A percentile compares a stretch with the other conserved stretches of the same genome.
These are phyloP conservation scores for Candida lessepsii DNA, from an alignment of 805 yeast species.

Conservation along the genomic window DNA sequence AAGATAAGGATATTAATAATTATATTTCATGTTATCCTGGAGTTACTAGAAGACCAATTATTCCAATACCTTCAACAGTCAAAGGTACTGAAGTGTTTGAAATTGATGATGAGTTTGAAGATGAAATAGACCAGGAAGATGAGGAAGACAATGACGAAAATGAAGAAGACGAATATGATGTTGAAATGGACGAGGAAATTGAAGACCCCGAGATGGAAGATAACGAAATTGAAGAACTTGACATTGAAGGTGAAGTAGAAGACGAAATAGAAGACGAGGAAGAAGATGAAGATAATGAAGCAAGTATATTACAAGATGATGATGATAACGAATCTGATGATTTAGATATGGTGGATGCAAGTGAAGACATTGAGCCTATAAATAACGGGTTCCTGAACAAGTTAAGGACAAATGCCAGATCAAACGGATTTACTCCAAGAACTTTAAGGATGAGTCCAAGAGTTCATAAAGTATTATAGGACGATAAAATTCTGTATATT, in stretches of 20 bases:
- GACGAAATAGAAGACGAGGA: constrained; percentile 9
- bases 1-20: constrained; percentile 19
- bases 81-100: constrained; percentile 1
- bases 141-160: constrained; percentile 18
- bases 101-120: constrained; percentile 5
- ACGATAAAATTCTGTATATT: constrained; percentile 2
- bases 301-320: background rate
- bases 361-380: background rate
- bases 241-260: constrained; percentile 13
- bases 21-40: constrained; percentile 39
- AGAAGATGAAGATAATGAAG: background rate
- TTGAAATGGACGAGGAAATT: constrained; percentile 24
- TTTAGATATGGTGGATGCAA: no score
- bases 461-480: constrained; percentile 2
- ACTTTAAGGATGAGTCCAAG: constrained; percentile 4
- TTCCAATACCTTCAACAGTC: background rate
- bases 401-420: background rate
- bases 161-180: constrained; percentile 24
- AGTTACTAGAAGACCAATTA: constrained; percentile 11
- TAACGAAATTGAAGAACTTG: constrained; percentile 12
- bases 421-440: constrained; percentile 1
- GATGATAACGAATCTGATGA: background rate
- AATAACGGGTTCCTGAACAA: background rate
- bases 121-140: constrained; percentile 13
- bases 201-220: constrained; percentile 21